Conservation (phyloP, 2,329 filamentous ascomycete genomes). For the Lachnellula arida region DNA sequence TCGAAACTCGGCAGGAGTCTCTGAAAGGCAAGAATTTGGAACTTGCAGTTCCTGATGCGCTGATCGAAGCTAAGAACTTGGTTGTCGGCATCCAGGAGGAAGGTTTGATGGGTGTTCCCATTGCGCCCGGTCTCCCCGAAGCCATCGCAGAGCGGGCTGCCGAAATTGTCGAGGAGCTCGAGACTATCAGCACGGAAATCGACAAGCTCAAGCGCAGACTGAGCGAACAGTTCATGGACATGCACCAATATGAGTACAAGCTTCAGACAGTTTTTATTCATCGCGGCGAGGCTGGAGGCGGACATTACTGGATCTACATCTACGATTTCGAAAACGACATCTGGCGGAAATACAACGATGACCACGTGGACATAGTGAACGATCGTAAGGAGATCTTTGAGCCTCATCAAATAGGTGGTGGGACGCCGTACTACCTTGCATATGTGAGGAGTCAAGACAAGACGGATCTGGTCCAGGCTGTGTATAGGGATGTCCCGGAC, state of each 20-base stretch:
- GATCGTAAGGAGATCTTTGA: slow-evolving; percentile 65
- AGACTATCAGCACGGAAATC: slow-evolving; percentile 43
- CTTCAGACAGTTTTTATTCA: slow-evolving; percentile 94
- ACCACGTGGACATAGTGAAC: slow-evolving; percentile 64
- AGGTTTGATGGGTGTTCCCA: slow-evolving; percentile 37
- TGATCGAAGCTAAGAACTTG: slow-evolving; percentile 34
- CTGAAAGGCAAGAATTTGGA: slow-evolving; percentile 22
- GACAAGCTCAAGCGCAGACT: slow-evolving; percentile 37
- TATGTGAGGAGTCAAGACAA: slow-evolving; percentile 70
- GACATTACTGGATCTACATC: slow-evolving; percentile 90
- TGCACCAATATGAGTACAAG: slow-evolving; percentile 66
- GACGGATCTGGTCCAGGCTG: slow-evolving; percentile 52
- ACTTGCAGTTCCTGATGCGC: slow-evolving; percentile 27
- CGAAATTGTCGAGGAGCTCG: slow-evolving; percentile 42
- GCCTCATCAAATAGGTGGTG: slow-evolving; percentile 56
- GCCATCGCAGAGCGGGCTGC: slow-evolving; percentile 42
- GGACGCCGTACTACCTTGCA: slow-evolving; percentile 78
- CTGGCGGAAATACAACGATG: slow-evolving; percentile 96
- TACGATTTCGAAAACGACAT: slow-evolving; percentile 75
- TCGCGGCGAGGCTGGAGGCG: slow-evolving; percentile 63
- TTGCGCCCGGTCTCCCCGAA: slow-evolving; percentile 38
- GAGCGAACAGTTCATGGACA: slow-evolving; percentile 54
- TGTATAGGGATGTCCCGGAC: slow-evolving; percentile 40
- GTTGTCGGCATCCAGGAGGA: slow-evolving; percentile 40
- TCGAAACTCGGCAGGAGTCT: slow-evolving; percentile 40